Evolutionary conservation across 352 stramenopile species (phyloP), one percentile per base, ranked within the genome.

Genomic region (Phytophthora tentaculata): DNA sequence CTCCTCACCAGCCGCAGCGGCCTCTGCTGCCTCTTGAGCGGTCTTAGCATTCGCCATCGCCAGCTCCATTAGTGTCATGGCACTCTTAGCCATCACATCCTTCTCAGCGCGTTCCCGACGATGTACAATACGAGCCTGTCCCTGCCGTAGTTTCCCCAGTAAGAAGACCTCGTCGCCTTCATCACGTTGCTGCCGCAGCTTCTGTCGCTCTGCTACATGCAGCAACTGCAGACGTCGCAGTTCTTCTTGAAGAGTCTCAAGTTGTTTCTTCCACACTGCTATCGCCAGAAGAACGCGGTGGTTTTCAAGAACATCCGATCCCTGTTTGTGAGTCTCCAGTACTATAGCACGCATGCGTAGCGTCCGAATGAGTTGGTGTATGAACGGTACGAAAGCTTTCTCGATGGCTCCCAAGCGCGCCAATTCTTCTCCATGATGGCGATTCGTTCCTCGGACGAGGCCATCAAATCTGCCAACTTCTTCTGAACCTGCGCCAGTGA

Each of bases 311-410:
- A 91, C 67, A 5, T 66, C 61, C 4, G 83, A 86, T 26, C 55
- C 77, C 41, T 80, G 79, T 3, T 29, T 48, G 53, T 90, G 73
- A 0, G 79, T 82, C 29, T 86, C 66, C 7, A 70, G 45, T 12
- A 91, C 66, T 3, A 89, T 51, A 2, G 56, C 71, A 2, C 72
- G 67, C 10, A 93, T 67, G 9, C 80, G 72, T 32, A 82, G 52
- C 14, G 81, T 62, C 13, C 74, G 73, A 24, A 95, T 73, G 24
- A 94, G 75, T 22, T 92, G 82, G 51, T 94, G 87, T 0, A 65
- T 92, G 64, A 94, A 95, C 2, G 87, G 82, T 23, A 94, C 82
- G 39, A 94, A 91, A 3, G 83, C 82, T 56, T 83, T 84, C 63
- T 94, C 83, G 17, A 95, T 84, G 2, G 71, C 57, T 0, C 69